A percentile compares a stretch with the other conserved stretches of the same genome.
Evolutionary conservation across 169 alveolate species (phyloP).

Genomic region (Perkinsus olseni): DNA sequence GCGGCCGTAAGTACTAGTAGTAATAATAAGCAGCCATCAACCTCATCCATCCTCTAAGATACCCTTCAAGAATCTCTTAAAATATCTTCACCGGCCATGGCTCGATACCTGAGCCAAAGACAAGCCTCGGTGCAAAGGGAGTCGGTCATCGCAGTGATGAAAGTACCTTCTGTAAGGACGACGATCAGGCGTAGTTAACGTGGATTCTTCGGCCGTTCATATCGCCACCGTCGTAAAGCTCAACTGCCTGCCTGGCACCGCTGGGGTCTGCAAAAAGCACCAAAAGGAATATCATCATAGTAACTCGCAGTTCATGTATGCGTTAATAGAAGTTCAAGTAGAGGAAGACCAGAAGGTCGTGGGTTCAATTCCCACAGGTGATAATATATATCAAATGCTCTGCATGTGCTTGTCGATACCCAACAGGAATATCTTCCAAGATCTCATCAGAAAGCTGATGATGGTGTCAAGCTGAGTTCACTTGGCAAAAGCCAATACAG

Average conservation of each 20-base stretch:
- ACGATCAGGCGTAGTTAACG: neutral
- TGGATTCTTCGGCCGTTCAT: neutral
- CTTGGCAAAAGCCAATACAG: no score
- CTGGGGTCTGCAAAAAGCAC: conserved; percentile 4
- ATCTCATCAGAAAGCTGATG: no score
- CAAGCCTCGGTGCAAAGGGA: no score
- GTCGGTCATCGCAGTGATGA: no score
- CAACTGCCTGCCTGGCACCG: neutral
- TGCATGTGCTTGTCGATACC: neutral
- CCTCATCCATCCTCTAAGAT: no score
- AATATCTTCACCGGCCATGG: no score
- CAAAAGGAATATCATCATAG: neutral
- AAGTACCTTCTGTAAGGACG: neutral
- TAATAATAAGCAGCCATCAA: no score
- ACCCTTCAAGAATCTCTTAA: no score
- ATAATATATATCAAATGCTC: neutral
- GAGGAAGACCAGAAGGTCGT: neutral
- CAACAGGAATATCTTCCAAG: neutral
- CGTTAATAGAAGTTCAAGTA: no score
- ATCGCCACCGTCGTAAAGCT: neutral
- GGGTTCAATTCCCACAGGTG: neutral
- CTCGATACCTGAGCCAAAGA: no score
- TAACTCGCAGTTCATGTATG: neutral
- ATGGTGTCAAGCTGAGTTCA: no score
- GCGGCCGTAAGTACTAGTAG: no score